Base-by-base conservation (phyloP, 1,284 basidiomycete genomes). In the Trichosporon coremiiforme region DNA sequence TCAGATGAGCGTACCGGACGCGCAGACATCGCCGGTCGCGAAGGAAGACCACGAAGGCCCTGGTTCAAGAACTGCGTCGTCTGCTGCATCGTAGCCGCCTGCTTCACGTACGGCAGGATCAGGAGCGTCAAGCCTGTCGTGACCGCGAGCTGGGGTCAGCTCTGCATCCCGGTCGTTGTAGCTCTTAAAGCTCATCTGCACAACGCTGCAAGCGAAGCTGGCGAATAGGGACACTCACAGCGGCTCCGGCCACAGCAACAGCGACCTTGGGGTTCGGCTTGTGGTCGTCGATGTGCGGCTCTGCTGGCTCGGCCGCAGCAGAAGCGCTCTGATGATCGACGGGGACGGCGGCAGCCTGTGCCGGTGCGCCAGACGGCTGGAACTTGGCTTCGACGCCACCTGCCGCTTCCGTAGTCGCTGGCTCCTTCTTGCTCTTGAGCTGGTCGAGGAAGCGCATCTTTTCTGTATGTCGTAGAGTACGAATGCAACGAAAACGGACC, bases 201-300 rank as follows among this genome's bases (percentile, higher is more conserved):
- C 25, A 12, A 9, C n/a, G 15, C 35, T 1, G 31, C 25, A 8
- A 31, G 38, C 12, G 22, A 57, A 12, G 20, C 6, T 50, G 53
- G 22, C 47, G 17, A 20, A 53, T 31, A 20, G 22, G 22, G 7
- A 25, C n/a, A 65, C 64, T 66, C 66, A 80, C 79, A 10, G 79
- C 76, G 7, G 79, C 79, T n/a, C 79, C 79, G 7, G 76, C 75
- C 33, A 81, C 78, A 36, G 77, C 78, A 12, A 78, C 75, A 0
- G 79, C 79, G 22, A 81, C 78, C 70, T 78, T 78, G 0, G 79
- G 78, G 25, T 78, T 77, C 35, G 73, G 73, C 41, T 53, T 66
- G 68, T 71, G 64, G 64, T 68, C 70, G 22, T 63, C 29, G 4
- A 53, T 45, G 2, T 50, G 66, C 12, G 50, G 31, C 20, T 66